Evolutionary conservation across 73 alveolate genomes (phyloP), one percentile per base, ranked within the genome.

Genomic region (Paramecium biaurelia): DNA sequence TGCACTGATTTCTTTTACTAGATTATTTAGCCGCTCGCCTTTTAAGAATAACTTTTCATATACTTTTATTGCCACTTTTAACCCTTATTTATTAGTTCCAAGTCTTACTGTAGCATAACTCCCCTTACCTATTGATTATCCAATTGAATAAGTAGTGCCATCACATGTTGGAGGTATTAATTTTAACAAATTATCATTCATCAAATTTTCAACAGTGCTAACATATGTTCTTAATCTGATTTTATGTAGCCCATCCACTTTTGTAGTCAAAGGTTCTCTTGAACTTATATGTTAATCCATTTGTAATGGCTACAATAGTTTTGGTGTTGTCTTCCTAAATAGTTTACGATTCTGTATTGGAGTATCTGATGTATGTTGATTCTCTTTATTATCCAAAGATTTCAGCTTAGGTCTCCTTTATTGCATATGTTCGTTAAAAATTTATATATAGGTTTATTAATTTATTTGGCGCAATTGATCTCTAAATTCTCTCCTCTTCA

Each of bases 61-160:
- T n/a, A 97, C 94, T 89, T 97, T 97, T 84, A 97, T 92, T 10
- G 99, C 99, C 70, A 96, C 96, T 85, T 94, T 95, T 57, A 92
- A 92, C 43, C 95, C 93, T 21, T 92, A 93, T 76, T 95, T 96
- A 79, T 96, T 96, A 15, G 95, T 92, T 18, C 99, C 99, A 43
- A 95, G 85, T 93, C 95, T 95, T 30, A 97, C 99, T 42, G 93
- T 92, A 2, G 99, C 99, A 94, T 96, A 97, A 14, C 99, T 97
- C 5, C 99, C 99, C 89, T 94, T 86, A 4, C 99, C 99, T 38
- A 97, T 93, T 43, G 92, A 92, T 67, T 92, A 68, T 21, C 98
- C 97, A 84, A 97, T 93, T 43, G 92, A 93, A 92, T 95, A 96
- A 9, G 96, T 96, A 42, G 12, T 43, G 3, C 63, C 41, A 32